Conservation (phyloP, 1,139 yeast species). For the Debaryomyces fabryi region DNA sequence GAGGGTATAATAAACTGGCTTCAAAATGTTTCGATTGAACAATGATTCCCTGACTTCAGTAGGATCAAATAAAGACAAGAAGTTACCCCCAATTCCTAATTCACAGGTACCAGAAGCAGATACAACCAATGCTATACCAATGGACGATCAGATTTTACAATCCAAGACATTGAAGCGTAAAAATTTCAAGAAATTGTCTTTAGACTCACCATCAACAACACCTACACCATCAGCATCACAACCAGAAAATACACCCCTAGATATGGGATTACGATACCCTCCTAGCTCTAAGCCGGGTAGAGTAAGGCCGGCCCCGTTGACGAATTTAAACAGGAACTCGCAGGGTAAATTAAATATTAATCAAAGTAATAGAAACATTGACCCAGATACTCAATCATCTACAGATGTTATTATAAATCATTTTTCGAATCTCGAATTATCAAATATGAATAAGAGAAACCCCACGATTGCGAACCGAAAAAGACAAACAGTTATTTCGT, state of each 20-base stretch:
- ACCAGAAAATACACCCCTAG: background rate
- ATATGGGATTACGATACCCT: constrained; percentile 15
- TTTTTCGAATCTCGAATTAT: constrained; percentile 32
- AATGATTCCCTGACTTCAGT: constrained; percentile 32
- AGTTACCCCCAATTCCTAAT: constrained; percentile 44
- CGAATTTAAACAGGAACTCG: constrained; percentile 16
- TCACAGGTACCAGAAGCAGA: constrained; percentile 11
- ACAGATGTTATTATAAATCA: constrained; percentile 31
- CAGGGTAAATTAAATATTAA: constrained; percentile 17
- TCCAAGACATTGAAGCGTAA: constrained; percentile 68
- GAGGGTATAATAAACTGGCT: background rate
- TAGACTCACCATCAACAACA: constrained; percentile 30
- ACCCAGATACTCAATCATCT: constrained; percentile 32
- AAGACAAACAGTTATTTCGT: constrained; percentile 48
- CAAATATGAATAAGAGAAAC: constrained; percentile 7
- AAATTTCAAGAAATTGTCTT: constrained; percentile 71
- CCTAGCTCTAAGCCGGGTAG: constrained; percentile 17
- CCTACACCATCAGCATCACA: background rate
- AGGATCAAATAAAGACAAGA: constrained; percentile 35
- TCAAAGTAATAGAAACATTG: constrained; percentile 29
- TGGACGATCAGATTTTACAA: constrained; percentile 34
- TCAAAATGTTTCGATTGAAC: constrained; percentile 27
- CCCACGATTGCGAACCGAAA: constrained; percentile 19
- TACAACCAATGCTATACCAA: constrained; percentile 9
- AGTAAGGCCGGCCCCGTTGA: constrained; percentile 29